phyloP scores from a whole-genome alignment of 257 asterid genomes.

The Ilex asprella region DNA sequence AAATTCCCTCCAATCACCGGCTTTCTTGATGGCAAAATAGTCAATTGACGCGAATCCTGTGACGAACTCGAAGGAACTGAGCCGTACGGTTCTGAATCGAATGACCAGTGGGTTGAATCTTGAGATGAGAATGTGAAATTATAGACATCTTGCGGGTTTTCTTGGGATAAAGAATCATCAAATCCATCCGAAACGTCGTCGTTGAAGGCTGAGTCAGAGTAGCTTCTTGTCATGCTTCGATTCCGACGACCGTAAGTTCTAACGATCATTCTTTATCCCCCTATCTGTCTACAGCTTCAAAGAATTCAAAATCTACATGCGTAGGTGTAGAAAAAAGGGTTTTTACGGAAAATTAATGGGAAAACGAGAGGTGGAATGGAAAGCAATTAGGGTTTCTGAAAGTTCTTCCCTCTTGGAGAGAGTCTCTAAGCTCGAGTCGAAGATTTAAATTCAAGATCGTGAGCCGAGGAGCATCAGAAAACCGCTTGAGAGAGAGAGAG shows the following conservation, averaged over 20 bases:
- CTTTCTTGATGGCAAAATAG: constrained; percentile 19
- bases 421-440: background rate
- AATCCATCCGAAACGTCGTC: constrained; percentile 35
- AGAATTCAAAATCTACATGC: constrained; percentile 5
- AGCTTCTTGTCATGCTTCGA: constrained; percentile 40
- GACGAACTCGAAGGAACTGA: constrained; percentile 12
- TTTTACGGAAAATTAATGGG: background rate
- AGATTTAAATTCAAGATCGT: background rate
- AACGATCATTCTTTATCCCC: constrained; percentile 28
- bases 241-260: constrained; percentile 60
- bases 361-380: no score
- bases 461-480: background rate
- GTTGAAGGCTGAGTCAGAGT: constrained; percentile 31
- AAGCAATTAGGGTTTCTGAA: no score
- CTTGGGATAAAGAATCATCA: constrained; percentile 29
- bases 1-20: constrained; percentile 11
- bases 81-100: no score
- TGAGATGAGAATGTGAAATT: constrained; percentile 51
- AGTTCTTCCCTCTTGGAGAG: no score
- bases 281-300: background rate
- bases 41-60: constrained; percentile 23
- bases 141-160: constrained; percentile 49
- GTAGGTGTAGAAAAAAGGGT: background rate
- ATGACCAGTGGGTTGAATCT: constrained; percentile 40
- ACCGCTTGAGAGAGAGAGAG: background rate